Base-by-base conservation (phyloP, 805 yeast species). In the Brettanomyces sp. region DNA sequence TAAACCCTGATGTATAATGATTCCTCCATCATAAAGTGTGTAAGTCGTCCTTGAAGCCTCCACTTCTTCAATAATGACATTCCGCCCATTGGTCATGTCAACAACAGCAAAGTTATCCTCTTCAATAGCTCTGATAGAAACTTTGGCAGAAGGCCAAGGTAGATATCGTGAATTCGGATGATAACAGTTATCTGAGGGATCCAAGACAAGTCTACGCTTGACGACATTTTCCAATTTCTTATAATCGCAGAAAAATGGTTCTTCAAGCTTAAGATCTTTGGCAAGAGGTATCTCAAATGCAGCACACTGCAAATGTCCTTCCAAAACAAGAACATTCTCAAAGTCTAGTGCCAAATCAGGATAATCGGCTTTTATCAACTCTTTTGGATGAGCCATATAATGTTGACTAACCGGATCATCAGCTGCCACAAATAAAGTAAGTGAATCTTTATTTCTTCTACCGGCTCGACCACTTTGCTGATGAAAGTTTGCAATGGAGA, bases 381-480 rank as follows among this genome's bases (percentile, higher is more conserved):
- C 76, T 4, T 76, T 76, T 0, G 91, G 83, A 56, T 86, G 78
- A 6, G 73, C 70, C 65, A 86, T 79, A 58, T 83, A 91, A 58
- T 84, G 81, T 55, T 88, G 95, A 62, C 91, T 96, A 1, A 88
- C 78, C 0, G 97, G 95, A 13, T 82, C 80, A 24, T 80, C 77
- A 35, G 93, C 84, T 1, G 90, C 93, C 11, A 93, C 86, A 45
- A 85, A 79, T 3, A 93, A 66, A 0, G 96, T 91, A 57, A 93
- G 64, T 4, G 96, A 87, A 42, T 93, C 97, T 45, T 76, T 76
- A 44, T 75, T 77, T 52, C 96, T 79, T 60, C 99, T 73, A 14
- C 99, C 99, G 0, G 96, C 98, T 57, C 99, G 74, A 35, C 99
- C 99, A 68, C 93, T 83, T 58, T 93, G 99, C 64, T 93, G 99